Evolutionary conservation across 768 basidiomycete species (phyloP), one percentile per base, ranked within the genome.

Genomic region (Pleurotus eryngii): DNA sequence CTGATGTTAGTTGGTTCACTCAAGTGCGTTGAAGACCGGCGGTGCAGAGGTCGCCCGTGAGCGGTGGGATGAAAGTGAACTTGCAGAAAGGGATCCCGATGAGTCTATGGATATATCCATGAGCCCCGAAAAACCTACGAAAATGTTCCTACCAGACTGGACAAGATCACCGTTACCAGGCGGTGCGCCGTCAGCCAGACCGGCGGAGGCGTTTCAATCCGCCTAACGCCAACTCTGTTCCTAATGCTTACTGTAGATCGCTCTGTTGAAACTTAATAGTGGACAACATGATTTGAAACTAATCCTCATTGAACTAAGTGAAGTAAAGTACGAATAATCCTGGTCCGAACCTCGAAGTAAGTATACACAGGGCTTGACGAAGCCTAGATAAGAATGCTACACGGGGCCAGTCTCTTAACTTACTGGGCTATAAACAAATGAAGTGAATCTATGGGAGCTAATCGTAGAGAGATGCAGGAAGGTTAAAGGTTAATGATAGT

Each of bases 11-110:
- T 37, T 61, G 0, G 26, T 54, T 35, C 30, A 35, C 11, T 18
- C 17, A 58, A 94, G 93, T 8, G 81, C 91, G 6, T 76, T 97
- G 48, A 96, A 97, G 71, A 92, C 89, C 0, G 90, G 91, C 3
- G 93, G 92, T 0, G 81, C 78, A 2, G 95, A 96, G 66, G 81
- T 97, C 6, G 67, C 85, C 49, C 77, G 93, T 40, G 95, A 96
- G 67, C 83, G 82, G 58, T 97, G 92, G 89, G 94, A 97, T 62
- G 88, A 90, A 65, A 81, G 78, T 18, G 82, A 81, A 30, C 57
- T 68, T 38, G 67, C 71, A 9, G 73, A 72, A 18, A 78, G 76
- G 48, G 81, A 80, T 59, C 65, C 65, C 6, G 79, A 79, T 20
- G 72, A 74, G 40, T 67, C 62, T 37, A 73, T 74, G 72, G 76